Conservation (phyloP, 169 alveolate species). For the Plasmodium fragile region DNA sequence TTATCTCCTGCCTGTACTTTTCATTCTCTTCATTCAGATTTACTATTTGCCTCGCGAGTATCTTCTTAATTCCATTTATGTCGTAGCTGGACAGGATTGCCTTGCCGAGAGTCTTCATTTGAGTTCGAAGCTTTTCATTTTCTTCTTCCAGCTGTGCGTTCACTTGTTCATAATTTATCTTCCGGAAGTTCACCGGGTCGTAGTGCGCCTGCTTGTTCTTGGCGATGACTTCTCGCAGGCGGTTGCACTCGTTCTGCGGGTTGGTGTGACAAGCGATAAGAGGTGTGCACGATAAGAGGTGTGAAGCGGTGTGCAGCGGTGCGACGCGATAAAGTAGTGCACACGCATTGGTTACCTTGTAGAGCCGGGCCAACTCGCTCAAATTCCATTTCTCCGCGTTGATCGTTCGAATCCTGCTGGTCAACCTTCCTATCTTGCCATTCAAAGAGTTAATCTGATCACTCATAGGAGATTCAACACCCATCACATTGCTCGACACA, state of each 20-base stretch:
- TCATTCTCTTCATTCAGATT: conserved; percentile 53
- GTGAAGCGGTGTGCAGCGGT: not conserved
- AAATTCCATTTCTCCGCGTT: conserved; percentile 14
- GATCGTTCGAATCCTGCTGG: not conserved
- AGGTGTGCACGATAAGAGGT: not conserved
- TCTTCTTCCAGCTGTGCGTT: conserved; percentile 44
- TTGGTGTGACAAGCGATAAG: too few species aligned
- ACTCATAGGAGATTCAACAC: not conserved
- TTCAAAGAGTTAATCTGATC: not conserved
- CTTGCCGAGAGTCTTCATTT: conserved; percentile 34
- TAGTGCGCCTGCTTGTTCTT: not conserved
- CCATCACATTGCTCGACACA: not conserved
- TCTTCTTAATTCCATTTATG: conserved; percentile 28
- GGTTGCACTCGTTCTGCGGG: conserved; percentile 52
- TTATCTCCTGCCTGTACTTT: conserved; percentile 45
- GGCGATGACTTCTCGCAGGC: conserved; percentile 32
- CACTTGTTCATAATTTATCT: conserved; percentile 10
- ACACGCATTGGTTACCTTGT: conserved; percentile 39
- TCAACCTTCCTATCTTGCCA: conserved; percentile 4
- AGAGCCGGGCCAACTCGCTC: conserved; percentile 21
- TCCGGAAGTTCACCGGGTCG: not conserved
- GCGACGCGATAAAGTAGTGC: too few species aligned
- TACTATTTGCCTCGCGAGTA: conserved; percentile 32
- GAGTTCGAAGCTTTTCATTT: conserved; percentile 38
- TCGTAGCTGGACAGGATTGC: conserved; percentile 48